These are phyloP conservation scores for Neospermospora avenae DNA, from an alignment of 2,329 filamentous ascomycete species.

Conservation along the genomic window DNA sequence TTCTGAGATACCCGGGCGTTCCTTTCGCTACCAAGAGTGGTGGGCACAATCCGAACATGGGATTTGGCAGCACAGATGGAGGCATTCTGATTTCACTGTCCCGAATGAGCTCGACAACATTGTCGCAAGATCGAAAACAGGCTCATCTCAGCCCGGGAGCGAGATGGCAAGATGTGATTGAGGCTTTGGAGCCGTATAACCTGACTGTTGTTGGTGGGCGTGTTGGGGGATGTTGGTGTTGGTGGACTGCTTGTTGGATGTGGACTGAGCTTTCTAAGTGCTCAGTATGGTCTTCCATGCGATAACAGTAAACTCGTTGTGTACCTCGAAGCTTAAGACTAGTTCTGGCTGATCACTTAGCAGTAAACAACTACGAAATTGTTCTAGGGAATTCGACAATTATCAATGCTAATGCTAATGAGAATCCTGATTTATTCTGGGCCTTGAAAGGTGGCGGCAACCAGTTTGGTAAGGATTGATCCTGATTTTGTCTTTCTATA, in stretches of 20 bases:
- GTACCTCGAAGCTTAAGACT: not conserved
- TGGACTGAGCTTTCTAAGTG: constrained; percentile 26
- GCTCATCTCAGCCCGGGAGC: constrained; percentile 35
- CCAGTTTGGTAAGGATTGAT: constrained; percentile 28
- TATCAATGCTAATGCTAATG: constrained; percentile 24
- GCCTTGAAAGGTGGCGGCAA: constrained; percentile 30
- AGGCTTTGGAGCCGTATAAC: constrained; percentile 18
- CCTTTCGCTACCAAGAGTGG: constrained; percentile 42
- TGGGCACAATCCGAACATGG: constrained; percentile 41
- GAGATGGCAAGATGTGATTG: constrained; percentile 22
- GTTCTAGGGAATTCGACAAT: constrained; percentile 24
- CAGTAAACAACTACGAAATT: constrained; percentile 44
- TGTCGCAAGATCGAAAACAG: constrained; percentile 25
- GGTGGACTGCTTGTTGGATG: constrained; percentile 40
- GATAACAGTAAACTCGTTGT: constrained; percentile 36
- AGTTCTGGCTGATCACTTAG: not conserved
- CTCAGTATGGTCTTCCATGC: constrained; percentile 45
- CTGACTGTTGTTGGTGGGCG: constrained; percentile 42
- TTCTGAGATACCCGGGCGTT: constrained; percentile 34
- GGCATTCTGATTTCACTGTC: constrained; percentile 38
- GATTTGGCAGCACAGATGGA: constrained; percentile 37
- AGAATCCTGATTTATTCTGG: constrained; percentile 25
- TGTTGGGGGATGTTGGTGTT: constrained; percentile 41
- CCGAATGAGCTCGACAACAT: constrained; percentile 32
- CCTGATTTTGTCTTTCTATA: constrained; percentile 18